Base-by-base conservation (phyloP, 176 grass and related monocot species). In the Avena atlantica region DNA sequence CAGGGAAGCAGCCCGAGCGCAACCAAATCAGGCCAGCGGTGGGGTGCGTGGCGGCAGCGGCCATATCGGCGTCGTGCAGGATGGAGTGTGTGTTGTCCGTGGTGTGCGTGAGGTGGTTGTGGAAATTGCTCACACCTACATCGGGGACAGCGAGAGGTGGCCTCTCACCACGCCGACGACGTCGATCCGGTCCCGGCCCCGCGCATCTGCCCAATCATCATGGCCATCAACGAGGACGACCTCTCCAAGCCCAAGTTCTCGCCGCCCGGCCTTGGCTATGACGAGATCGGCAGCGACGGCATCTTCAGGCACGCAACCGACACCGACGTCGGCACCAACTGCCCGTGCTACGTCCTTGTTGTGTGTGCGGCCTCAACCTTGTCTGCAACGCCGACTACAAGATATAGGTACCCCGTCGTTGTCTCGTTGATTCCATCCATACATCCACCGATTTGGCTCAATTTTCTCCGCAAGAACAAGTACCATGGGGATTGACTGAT, bases 121-220 rank as follows among this genome's bases (percentile, higher is more conserved):
- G 92, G 92, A 99, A 97, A 90, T 92, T 91, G 12, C 74, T 91
- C 73, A 90, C 97, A 90, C 97, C 85, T 97, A 93, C 92, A 91
- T 99, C 80, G 94, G 97, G 55, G 97, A 99, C 94, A 99, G 94
- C 83, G 94, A 99, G 94, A 78, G 90, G n/a, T 99, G 94, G 97
- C 94, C 92, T 6, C 23, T 83, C 63, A 94, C 94, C 59, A 20
- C 83, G 8, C 4, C 8, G 92, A 72, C 0, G 94, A 99, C 16
- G 86, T 99, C 94, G 92, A 94, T 36, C 78, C 90, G 53, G 78
- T 99, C 73, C 97, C 97, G 36, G 36, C 36, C 36, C 36, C 36
- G 27, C 92, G 97, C 80, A 36, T 93, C 73, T 99, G 91, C 85
- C 91, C 88, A 83, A 56, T 84, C 83, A 82, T 99, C 71, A 92